phyloP scores from a whole-genome alignment of 2,329 filamentous ascomycete genomes.

The Penicillium griseofulvum region DNA sequence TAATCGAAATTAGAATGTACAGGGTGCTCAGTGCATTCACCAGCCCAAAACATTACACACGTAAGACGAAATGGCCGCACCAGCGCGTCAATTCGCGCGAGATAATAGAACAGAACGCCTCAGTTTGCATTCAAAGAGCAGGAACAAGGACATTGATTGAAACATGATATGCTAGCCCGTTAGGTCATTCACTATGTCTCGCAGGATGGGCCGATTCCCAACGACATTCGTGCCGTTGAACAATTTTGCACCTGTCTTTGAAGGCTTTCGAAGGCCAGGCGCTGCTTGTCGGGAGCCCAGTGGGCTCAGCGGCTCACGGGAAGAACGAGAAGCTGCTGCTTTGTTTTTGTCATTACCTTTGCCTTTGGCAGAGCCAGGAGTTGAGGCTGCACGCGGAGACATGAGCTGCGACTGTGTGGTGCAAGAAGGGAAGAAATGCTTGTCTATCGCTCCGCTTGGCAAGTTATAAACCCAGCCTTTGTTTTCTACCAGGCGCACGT shows the following conservation, averaged over 20 bases:
- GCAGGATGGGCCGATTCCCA: slow-evolving; percentile 65
- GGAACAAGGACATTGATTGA: not conserved
- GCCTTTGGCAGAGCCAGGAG: slow-evolving; percentile 3
- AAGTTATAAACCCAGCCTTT: slow-evolving; percentile 79
- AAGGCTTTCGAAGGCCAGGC: slow-evolving; percentile 51
- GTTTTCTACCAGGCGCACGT: slow-evolving; percentile 73
- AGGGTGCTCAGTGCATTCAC: not conserved
- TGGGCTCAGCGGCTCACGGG: slow-evolving; percentile 32
- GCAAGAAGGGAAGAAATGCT: slow-evolving; percentile 63
- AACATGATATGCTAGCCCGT: slow-evolving; percentile 24
- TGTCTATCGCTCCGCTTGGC: slow-evolving; percentile 60
- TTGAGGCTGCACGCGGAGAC: slow-evolving; percentile 14
- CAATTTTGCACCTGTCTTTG: slow-evolving; percentile 59
- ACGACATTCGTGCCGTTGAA: slow-evolving; percentile 54
- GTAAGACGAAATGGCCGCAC: not conserved
- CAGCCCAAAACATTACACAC: not conserved
- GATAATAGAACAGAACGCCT: not conserved
- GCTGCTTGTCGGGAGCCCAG: slow-evolving; percentile 27
- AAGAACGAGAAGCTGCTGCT: slow-evolving; percentile 8
- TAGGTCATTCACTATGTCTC: slow-evolving; percentile 73
- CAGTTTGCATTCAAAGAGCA: not conserved
- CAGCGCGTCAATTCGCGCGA: not conserved
- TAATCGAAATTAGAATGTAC: not conserved
- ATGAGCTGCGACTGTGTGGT: slow-evolving; percentile 23
- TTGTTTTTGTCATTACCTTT: slow-evolving; percentile 11